phyloP scores from a whole-genome alignment of 495 filamentous ascomycete genomes.

The Astrocystis sublimbata region DNA sequence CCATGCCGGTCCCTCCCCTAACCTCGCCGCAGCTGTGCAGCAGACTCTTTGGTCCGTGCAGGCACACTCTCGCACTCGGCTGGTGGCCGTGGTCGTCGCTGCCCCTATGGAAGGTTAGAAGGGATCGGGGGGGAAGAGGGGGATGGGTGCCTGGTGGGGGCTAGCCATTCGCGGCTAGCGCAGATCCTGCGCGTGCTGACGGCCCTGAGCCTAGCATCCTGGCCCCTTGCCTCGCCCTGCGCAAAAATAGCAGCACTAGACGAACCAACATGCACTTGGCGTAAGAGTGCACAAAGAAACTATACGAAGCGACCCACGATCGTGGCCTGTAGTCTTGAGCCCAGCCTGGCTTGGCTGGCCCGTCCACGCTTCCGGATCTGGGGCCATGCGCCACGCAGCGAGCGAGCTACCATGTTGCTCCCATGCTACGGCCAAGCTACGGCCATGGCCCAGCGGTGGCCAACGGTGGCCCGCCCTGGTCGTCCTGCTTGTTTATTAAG shows the following conservation, averaged over 20 bases:
- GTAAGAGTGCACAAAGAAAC: background rate
- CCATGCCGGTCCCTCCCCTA: too few relatives aligned
- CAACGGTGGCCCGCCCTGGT: background rate
- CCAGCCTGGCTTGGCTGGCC: background rate
- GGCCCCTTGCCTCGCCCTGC: background rate
- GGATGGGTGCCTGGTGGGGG: background rate
- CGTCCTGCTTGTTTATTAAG: slow-evolving; percentile 10
- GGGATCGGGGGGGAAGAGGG: too few relatives aligned
- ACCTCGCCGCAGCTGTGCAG: too few relatives aligned
- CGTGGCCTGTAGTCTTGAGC: background rate
- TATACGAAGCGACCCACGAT: slow-evolving; percentile 9
- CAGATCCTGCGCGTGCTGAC: slow-evolving; percentile 8
- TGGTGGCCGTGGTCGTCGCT: too few relatives aligned
- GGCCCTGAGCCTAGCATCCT: too few relatives aligned
- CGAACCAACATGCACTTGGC: background rate
- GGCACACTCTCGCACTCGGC: too few relatives aligned
- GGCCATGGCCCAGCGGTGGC: background rate
- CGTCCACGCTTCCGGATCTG: slow-evolving; percentile 6
- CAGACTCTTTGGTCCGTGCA: too few relatives aligned
- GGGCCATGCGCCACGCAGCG: background rate
- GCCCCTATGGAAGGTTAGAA: too few relatives aligned
- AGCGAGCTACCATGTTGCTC: too few relatives aligned
- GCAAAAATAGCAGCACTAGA: slow-evolving; percentile 9
- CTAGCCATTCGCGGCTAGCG: background rate
- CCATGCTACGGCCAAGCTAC: too few relatives aligned